Base-by-base conservation (phyloP, 2,329 filamentous ascomycete species). In the Teratosphaeria nubilosa region DNA sequence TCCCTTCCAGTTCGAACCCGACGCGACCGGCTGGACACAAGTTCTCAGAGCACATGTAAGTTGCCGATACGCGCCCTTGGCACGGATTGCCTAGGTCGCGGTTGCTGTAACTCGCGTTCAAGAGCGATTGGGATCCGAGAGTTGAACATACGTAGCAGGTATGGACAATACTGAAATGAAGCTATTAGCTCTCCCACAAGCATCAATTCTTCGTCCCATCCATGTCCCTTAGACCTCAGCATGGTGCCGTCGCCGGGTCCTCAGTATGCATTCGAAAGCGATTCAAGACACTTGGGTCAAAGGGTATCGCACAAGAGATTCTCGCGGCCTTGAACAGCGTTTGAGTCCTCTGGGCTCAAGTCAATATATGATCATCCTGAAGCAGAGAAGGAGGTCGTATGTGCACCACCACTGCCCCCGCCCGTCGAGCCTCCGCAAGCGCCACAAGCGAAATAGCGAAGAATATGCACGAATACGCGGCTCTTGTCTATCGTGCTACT, bases 381-480 rank as follows among this genome's bases (percentile, higher is more conserved):
- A 45, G 65, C 66, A 13, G 66, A 68, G 50, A 70, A 70, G 50
- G 69, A 70, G 57, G 69, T 70, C 10, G 64, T 59, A 20, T 51
- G 61, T 34, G 60, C 62, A 16, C 59, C 60, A 6, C 56, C 59
- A 3, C 54, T 57, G 25, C 59, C 62, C 20, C 54, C 59, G n/a
- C 54, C 57, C 27, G 58, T 64, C 27, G 59, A 59, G 41, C 27
- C 56, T 22, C 13, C 53, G 11, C 45, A 56, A 56, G 55, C 58
- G 24, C 20, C 54, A 3, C 22, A 14, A n/a, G 16, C 4, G 34
- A 41, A 16, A 16, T 11, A 41, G 34, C 34, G 34, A 16, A n/a
- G 13, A 14, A 2, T 5, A 41, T 41, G 34, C 34, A 14, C 13
- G 16, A 41, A 16, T 2, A 41, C 34, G 34, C 13, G 13, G 34